Base-by-base conservation (phyloP, 495 filamentous ascomycete genomes). In the Aspergillus bridgeri region DNA sequence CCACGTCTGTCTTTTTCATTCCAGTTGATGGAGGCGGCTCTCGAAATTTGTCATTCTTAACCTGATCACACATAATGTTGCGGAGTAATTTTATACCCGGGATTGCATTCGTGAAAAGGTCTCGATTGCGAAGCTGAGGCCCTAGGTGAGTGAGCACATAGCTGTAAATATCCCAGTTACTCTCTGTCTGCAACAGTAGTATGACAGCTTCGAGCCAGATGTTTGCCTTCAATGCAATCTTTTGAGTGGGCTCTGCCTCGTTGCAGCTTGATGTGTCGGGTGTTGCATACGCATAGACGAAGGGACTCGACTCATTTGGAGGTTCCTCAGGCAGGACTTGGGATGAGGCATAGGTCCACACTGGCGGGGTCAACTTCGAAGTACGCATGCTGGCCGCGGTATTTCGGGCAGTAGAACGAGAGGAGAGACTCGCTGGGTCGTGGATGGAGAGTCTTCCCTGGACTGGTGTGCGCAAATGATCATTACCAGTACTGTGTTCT, bases 161-260 rank as follows among this genome's bases (percentile, higher is more conserved):
- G 72, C 89, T 92, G 78, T 96, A 96, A 2, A 96, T 75, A 70
- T 98, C 92, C 95, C 95, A 99, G 51, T 96, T 89, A 25, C 83
- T 83, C 48, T 87, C 89, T 43, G 88, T 77, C 61, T 90, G 85
- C 27, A 99, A 74, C 19, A 96, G 73, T 3, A 80, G 81, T 42
- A 92, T 82, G 42, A 96, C 72, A 8, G 82, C 75, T 51, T 94
- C 88, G 17, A 96, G 77, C 88, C 91, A 96, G 48, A 85, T 71
- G 17, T 80, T 80, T 23, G 91, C 81, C 54, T 89, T 81, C 48
- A 96, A 67, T 21, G 81, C 70, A 13, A 68, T 59, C 49, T 57
- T 60, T 51, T 60, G 60, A 22, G 57, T 53, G 0, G 63, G 48
- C 2, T 68, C 59, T 7, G 67, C 45, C n/a, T 79, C 68, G n/a